Evolutionary conservation across 2,329 filamentous ascomycete species (phyloP), one percentile per base, ranked within the genome.

Genomic region (Penicillium sp.): DNA sequence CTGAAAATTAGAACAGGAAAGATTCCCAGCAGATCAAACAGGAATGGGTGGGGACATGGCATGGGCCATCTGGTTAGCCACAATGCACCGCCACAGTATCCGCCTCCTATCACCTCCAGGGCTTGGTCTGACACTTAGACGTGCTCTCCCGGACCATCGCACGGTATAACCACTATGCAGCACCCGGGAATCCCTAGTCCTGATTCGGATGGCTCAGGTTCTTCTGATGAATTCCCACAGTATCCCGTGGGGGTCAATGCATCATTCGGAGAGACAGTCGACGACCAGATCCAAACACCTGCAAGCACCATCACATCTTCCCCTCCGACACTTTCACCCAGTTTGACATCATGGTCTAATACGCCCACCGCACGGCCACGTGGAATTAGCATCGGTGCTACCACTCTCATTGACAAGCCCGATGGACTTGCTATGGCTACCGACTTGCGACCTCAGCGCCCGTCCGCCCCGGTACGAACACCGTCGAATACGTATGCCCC

Each of bases 401-500:
- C 66, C 5, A 76, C 73, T 65, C 76, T 67, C 70, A 79, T 74
- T 73, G 82, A 75, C 19, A 70, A 71, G 48, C 55, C 68, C 19
- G 73, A 74, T 53, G 68, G 65, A 44, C 58, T 64, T 46, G 60
- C 68, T 15, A 63, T 70, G 46, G 34, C 66, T 11, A 67, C 62
- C 47, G 77, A 78, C 16, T 54, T 69, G 53, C 79, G 87, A 66
- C 81, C 83, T 27, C 85, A 89, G 66, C 84, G 89, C 63, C 89
- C 90, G 16, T 82, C 84, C 6, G 87, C 81, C 25, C 89, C 89
- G 19, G 82, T 84, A 53, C 82, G 90, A 68, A 92, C 89, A 5
- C 89, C 89, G 1, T 93, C 90, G 31, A 90, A 82, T 71, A 92
- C 90, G 33, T 94, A 94, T 72, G 89, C 89, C 75, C 86, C 68